Percentiles rank a stretch among this genome's conserved stretches.
These are phyloP conservation scores for Dendrocalamus latiflorus DNA, from an alignment of 202 grass and related monocot genomes.

Conservation along the genomic window DNA sequence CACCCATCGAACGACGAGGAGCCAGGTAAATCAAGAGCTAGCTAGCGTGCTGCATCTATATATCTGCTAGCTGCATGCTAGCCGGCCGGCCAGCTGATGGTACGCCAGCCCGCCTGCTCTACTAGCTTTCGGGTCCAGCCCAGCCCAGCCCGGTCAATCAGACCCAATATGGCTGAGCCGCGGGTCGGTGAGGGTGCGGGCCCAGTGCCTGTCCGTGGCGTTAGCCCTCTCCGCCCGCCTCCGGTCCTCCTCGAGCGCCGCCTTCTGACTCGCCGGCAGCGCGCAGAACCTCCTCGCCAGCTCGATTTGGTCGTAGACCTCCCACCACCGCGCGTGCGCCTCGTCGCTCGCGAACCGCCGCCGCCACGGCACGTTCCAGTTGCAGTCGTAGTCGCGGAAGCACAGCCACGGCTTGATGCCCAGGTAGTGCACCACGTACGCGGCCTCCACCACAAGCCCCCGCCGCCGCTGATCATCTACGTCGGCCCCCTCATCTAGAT, in stretches of 20 bases:
- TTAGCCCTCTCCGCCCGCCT: constrained; percentile 39
- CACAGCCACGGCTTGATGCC: no score
- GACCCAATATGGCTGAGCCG: no score
- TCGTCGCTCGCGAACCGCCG: constrained; percentile 62
- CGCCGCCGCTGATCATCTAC: no score
- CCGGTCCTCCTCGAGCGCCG: constrained; percentile 29
- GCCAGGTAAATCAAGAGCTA: no score
- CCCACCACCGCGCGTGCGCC: constrained; percentile 72
- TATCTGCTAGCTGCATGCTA: no score
- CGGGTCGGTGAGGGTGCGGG: constrained; percentile 18
- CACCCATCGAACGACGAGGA: no score
- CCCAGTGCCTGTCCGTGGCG: constrained; percentile 46
- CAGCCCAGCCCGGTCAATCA: no score
- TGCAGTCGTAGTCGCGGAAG: constrained; percentile 91
- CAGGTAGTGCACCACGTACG: constrained; percentile 67
- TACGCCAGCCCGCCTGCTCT: no score
- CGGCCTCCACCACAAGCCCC: neutral
- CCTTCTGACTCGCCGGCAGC: constrained; percentile 18
- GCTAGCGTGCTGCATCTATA: no score
- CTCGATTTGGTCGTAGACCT: constrained; percentile 51
- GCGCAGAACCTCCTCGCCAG: constrained; percentile 39
- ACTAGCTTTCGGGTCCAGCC: no score
- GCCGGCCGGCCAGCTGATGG: no score
- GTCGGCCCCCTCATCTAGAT: no score
- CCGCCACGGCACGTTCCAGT: constrained; percentile 50